Conservation (phyloP, 2,329 filamentous ascomycete genomes). For the Aspergillus sp. region DNA sequence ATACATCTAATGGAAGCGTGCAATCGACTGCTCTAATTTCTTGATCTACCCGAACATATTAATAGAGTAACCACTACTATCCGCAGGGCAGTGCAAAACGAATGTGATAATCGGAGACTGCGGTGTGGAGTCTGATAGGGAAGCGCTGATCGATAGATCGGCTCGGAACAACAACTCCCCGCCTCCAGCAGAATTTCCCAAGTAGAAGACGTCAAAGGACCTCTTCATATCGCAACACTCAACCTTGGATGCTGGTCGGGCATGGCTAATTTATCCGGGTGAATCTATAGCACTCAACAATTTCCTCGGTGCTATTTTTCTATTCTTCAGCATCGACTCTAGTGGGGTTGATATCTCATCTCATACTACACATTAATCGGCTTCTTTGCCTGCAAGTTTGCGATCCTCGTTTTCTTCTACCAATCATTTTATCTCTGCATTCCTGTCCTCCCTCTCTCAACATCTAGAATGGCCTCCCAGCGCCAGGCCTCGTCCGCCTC, state of each 20-base stretch:
- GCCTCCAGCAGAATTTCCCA: slow-evolving; percentile 31
- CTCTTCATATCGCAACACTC: slow-evolving; percentile 11
- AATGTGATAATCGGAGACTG: no score
- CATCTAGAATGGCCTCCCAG: slow-evolving; percentile 57
- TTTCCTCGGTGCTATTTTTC: not conserved
- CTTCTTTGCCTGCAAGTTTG: not conserved
- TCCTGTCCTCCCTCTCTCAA: slow-evolving; percentile 4
- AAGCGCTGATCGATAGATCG: not conserved
- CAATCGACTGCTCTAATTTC: slow-evolving; percentile 2
- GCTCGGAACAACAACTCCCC: slow-evolving; percentile 30
- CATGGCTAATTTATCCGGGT: slow-evolving; percentile 1
- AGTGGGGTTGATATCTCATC: not conserved
- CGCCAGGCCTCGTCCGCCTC: slow-evolving; percentile 57
- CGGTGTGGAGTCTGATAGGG: not conserved
- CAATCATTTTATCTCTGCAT: not conserved
- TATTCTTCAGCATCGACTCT: not conserved
- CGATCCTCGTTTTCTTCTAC: not conserved
- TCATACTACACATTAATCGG: not conserved
- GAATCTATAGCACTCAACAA: not conserved
- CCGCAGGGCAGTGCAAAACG: not conserved
- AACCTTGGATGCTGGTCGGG: not conserved
- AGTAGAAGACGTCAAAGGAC: slow-evolving; percentile 8
- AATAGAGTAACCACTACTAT: not conserved
- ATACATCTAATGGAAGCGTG: slow-evolving; percentile 16
- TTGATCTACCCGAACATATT: not conserved